Evolutionary conservation across 371 early-diverging fungal genomes (phyloP).

Genomic region (Sanchytrium tribonematis): DNA sequence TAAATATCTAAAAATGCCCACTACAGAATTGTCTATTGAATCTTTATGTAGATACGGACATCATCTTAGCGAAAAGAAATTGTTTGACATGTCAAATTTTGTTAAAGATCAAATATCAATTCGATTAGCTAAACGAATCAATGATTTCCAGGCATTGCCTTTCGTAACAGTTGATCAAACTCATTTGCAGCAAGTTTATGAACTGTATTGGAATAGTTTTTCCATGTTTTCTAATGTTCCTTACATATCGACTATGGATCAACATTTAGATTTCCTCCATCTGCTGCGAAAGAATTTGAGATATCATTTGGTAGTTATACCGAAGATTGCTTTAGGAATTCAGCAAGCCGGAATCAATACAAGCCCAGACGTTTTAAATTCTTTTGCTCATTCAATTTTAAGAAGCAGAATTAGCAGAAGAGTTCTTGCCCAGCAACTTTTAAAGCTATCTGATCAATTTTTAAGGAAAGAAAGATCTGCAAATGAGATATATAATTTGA

Average conservation of each 20-base stretch:
- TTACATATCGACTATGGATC: slow-evolving; percentile 27
- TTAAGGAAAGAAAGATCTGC: neutral
- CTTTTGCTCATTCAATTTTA: slow-evolving; percentile 63
- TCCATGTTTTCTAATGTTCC: slow-evolving; percentile 35
- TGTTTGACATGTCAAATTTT: slow-evolving; percentile 58
- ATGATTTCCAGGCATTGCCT: slow-evolving; percentile 51
- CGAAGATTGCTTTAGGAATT: slow-evolving; percentile 45
- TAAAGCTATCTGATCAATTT: slow-evolving; percentile 38
- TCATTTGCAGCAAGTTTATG: slow-evolving; percentile 50
- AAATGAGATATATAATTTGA: slow-evolving; percentile 13
- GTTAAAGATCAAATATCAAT: slow-evolving; percentile 62
- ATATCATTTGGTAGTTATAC: slow-evolving; percentile 43
- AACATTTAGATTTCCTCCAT: slow-evolving; percentile 39
- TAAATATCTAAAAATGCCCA: neutral
- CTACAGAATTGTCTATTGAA: neutral
- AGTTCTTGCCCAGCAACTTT: slow-evolving; percentile 71
- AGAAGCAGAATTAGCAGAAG: slow-evolving; percentile 65
- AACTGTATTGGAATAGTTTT: slow-evolving; percentile 68
- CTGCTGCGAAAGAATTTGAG: slow-evolving; percentile 25
- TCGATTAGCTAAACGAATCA: slow-evolving; percentile 64
- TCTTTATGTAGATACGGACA: slow-evolving; percentile 23
- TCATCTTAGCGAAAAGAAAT: slow-evolving; percentile 43
- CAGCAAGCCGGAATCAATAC: slow-evolving; percentile 40
- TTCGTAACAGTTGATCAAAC: slow-evolving; percentile 76
- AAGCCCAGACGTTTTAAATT: slow-evolving; percentile 27